Evolutionary conservation across 768 basidiomycete genomes (phyloP), one percentile per base, ranked within the genome.

Genomic region (Lactarius deliciosus): DNA sequence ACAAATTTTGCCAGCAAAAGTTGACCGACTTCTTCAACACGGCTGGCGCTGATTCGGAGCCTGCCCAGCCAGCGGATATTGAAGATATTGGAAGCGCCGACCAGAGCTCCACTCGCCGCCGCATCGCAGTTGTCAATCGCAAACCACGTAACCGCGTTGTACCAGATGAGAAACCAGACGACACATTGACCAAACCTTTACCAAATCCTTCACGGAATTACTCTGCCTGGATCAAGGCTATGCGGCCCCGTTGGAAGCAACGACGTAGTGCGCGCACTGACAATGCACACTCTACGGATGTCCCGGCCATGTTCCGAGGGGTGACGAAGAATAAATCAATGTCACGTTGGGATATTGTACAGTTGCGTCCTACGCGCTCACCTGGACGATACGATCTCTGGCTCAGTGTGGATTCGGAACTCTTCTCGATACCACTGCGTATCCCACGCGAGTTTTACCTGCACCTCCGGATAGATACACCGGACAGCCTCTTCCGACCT

Each of bases 1-100:
- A 98, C 81, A 97, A 94, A 78, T 98, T 98, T 81, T 95, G 93
- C 75, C 97, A 99, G 76, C 96, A 98, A 77, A 98, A 96, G 77
- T 80, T 99, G 59, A 96, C 94, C 0, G 94, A 98, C 72, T 98
- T 98, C 80, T 98, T 99, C 79, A 82, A 78, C 64, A 77, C 77
- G 53, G 75, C 76, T 36, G 75, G 72, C 18, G 76, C 73, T 60
- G 76, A 75, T 10, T 76, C 75, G 41, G 73, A 74, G 57, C 68
- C 71, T 43, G 73, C 72, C 2, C 62, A 71, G 16, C 63, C 68
- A 9, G 73, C 74, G 25, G 69, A 90, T 72, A 89, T 90, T 50
- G 91, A 94, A 72, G 88, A 91, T 69, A 77, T 78, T 66, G 82
- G 70, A 64, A 30, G 73, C 34, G 66, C 71, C 22, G 64, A 60